These are phyloP conservation scores for Solanum pinnatisectum DNA, from an alignment of 257 asterid genomes.

Conservation along the genomic window DNA sequence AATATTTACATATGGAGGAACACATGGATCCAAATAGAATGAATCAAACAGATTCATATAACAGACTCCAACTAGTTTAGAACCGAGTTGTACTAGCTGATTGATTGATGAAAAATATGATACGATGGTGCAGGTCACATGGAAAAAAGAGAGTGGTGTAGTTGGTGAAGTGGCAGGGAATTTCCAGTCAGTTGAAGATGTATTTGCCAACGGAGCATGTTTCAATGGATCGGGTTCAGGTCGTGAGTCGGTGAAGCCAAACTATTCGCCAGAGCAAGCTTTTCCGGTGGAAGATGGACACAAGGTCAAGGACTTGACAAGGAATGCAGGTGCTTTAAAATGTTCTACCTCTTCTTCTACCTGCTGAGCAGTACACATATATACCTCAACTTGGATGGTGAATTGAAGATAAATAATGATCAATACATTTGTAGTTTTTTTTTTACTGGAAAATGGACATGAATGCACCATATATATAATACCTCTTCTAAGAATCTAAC, in stretches of 20 bases:
- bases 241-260: constrained; percentile 36
- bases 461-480: background rate
- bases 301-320: constrained; percentile 41
- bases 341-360: constrained; percentile 33
- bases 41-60: background rate
- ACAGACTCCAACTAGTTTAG: background rate
- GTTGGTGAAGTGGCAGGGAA: constrained; percentile 9
- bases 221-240: constrained; percentile 20
- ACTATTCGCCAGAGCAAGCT: constrained; percentile 47
- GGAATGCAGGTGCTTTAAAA: constrained; percentile 51
- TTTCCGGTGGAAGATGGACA: constrained; percentile 50
- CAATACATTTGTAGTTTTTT: background rate
- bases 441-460: background rate
- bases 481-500: background rate
- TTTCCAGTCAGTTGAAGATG: constrained; percentile 52
- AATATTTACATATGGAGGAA: background rate
- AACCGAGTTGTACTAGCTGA: background rate
- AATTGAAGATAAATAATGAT: background rate
- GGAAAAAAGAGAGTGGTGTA: constrained; percentile 29
- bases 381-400: background rate
- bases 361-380: constrained; percentile 21
- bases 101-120: background rate
- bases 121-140: constrained; percentile 35
- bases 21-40: too few relatives aligned
- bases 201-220: constrained; percentile 72